Percentiles rank a stretch among this genome's conserved stretches.
Conservation (phyloP, 139 green algal species). For the Closterium sp. region DNA sequence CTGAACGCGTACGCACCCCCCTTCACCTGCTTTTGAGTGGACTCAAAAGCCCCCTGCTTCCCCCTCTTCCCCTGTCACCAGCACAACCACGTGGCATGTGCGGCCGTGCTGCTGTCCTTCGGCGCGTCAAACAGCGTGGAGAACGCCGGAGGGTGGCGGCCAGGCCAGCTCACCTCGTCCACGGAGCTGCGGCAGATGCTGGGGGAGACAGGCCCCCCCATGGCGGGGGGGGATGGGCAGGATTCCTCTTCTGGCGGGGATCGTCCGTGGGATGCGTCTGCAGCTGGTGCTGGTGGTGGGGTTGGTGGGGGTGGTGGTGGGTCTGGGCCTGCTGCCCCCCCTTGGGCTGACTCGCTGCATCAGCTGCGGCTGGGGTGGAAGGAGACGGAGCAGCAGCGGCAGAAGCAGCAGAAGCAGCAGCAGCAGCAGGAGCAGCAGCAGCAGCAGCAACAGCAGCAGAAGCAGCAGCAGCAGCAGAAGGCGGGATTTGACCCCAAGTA, state of each 20-base stretch:
- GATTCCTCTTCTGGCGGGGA: neutral
- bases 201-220: neutral
- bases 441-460: neutral
- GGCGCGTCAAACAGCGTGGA: slow-evolving; percentile 27
- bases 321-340: neutral
- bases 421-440: neutral
- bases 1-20: no score
- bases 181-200: slow-evolving; percentile 28
- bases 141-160: slow-evolving; percentile 14
- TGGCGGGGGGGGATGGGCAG: neutral
- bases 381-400: slow-evolving; percentile 29
- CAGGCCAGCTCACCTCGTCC: slow-evolving; percentile 17
- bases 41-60: neutral
- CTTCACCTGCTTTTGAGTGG: neutral
- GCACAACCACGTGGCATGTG: slow-evolving; percentile 37
- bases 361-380: neutral
- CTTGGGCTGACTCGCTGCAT: slow-evolving; percentile 6
- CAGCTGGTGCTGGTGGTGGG: neutral
- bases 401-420: neutral
- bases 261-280: neutral
- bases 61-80: neutral
- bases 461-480: neutral
- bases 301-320: neutral
- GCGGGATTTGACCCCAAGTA: neutral
- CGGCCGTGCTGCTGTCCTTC: slow-evolving; percentile 8